Conservation (phyloP, 148 eudicot genomes). For the Vaccinium darrowii region DNA sequence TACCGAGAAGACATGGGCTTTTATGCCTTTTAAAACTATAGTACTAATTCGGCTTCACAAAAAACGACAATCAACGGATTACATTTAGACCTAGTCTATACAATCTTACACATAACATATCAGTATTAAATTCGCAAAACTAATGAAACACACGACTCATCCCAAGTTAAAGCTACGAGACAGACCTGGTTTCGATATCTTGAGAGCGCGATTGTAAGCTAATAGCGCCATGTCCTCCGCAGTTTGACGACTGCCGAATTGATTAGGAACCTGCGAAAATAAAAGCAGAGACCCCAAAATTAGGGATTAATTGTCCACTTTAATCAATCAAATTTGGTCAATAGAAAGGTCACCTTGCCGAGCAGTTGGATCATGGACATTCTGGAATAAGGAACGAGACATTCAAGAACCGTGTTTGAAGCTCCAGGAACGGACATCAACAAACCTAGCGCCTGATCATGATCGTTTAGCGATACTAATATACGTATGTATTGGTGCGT, state of each 20-base stretch:
- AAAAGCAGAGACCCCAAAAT: background rate
- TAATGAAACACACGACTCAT: background rate
- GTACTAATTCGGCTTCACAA: background rate
- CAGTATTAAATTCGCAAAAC: background rate
- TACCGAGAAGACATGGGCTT: background rate
- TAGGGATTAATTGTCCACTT: background rate
- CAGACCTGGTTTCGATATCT: constrained; percentile 72
- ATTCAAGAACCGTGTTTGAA: constrained; percentile 85
- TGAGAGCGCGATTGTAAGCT: constrained; percentile 90
- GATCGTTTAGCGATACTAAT: background rate
- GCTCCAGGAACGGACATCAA: constrained; percentile 92
- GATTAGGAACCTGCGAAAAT: constrained; percentile 58
- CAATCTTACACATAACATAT: background rate
- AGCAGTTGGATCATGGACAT: constrained; percentile 86
- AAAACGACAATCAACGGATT: background rate
- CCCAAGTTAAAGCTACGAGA: background rate
- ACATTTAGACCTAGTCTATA: background rate
- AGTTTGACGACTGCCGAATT: constrained; percentile 57
- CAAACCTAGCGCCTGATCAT: constrained; percentile 64
- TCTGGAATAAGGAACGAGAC: constrained; percentile 73
- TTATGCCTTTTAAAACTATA: background rate
- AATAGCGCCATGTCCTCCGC: constrained; percentile 84
- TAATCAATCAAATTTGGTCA: background rate
- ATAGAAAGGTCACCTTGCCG: constrained; percentile 57
- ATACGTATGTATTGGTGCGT: background rate